These are phyloP conservation scores for Marasmius fiardii DNA, from an alignment of 1,284 basidiomycete genomes.

Conservation along the genomic window DNA sequence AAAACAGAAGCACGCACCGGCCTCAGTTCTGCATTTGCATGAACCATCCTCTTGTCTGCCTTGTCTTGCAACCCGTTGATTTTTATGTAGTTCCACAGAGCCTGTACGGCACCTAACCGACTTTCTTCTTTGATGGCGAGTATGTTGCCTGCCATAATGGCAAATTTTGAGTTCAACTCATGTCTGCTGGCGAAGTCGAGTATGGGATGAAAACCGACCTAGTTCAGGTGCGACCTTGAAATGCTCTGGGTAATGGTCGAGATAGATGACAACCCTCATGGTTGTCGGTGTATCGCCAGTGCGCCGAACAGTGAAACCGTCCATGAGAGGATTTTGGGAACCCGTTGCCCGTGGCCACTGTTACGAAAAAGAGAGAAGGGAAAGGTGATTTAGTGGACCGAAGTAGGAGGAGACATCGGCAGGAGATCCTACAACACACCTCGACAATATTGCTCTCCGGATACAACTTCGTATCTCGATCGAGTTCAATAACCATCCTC, in stretches of 20 bases:
- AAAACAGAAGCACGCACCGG: conserved; percentile 37
- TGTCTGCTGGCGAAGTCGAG: neutral
- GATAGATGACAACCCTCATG: conserved; percentile 76
- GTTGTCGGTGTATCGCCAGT: conserved; percentile 79
- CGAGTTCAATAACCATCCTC: conserved; percentile 83
- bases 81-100: conserved; percentile 94
- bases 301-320: conserved; percentile 88
- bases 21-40: conserved; percentile 71
- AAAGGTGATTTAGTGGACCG: too few relatives aligned
- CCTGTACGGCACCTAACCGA: conserved; percentile 76
- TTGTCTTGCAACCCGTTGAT: conserved; percentile 87
- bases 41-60: conserved; percentile 78
- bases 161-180: too few relatives aligned
- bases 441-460: conserved; percentile 81
- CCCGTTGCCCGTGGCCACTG: conserved; percentile 69
- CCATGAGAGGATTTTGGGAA: conserved; percentile 61
- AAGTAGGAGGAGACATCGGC: too few relatives aligned
- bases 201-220: conserved; percentile 33
- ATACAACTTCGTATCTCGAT: conserved; percentile 80
- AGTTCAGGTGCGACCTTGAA: conserved; percentile 83
- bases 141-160: conserved; percentile 46
- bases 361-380: neutral
- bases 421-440: conserved; percentile 37
- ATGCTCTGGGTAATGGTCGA: conserved; percentile 86
- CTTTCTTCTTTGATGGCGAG: conserved; percentile 87